These are phyloP conservation scores for Xylaria acuta DNA, from an alignment of 495 filamentous ascomycete species.

Conservation along the genomic window DNA sequence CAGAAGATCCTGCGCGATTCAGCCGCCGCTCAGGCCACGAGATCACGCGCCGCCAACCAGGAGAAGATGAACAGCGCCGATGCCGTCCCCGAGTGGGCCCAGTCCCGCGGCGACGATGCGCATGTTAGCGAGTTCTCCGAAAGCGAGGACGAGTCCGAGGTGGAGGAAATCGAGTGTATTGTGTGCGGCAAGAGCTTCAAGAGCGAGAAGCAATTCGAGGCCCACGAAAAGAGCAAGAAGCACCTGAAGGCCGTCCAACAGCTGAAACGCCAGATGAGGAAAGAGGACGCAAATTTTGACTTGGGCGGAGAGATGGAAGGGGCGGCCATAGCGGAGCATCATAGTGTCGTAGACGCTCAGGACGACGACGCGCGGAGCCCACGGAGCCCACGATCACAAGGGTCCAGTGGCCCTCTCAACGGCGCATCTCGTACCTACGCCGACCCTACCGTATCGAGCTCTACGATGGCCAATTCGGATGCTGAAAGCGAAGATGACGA, in stretches of 20 bases:
- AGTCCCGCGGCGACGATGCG: constrained; percentile 54
- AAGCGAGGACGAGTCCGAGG: constrained; percentile 61
- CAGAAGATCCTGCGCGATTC: constrained; percentile 81
- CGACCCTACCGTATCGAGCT: constrained; percentile 17
- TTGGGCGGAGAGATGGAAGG: constrained; percentile 47
- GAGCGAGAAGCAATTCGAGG: constrained; percentile 87
- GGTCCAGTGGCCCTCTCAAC: constrained; percentile 14
- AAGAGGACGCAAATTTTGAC: constrained; percentile 69
- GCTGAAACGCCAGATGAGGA: constrained; percentile 80
- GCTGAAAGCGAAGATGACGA: constrained; percentile 46
- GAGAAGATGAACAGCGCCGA: constrained; percentile 69
- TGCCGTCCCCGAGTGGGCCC: constrained; percentile 80
- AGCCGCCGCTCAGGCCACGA: constrained; percentile 81
- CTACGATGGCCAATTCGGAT: constrained; percentile 21
- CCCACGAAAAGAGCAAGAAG: constrained; percentile 97
- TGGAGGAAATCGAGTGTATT: constrained; percentile 82
- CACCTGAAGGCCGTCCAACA: constrained; percentile 84
- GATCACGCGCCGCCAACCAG: constrained; percentile 79
- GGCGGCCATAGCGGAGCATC: neutral
- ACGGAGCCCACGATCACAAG: neutral
- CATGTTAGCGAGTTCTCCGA: constrained; percentile 51
- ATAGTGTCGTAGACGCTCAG: constrained; percentile 4
- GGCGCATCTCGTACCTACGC: constrained; percentile 6
- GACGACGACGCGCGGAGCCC: neutral
- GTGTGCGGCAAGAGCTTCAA: constrained; percentile 93